Base-by-base conservation (phyloP, 2,329 filamentous ascomycete genomes). In the Sporothrix pallida region DNA sequence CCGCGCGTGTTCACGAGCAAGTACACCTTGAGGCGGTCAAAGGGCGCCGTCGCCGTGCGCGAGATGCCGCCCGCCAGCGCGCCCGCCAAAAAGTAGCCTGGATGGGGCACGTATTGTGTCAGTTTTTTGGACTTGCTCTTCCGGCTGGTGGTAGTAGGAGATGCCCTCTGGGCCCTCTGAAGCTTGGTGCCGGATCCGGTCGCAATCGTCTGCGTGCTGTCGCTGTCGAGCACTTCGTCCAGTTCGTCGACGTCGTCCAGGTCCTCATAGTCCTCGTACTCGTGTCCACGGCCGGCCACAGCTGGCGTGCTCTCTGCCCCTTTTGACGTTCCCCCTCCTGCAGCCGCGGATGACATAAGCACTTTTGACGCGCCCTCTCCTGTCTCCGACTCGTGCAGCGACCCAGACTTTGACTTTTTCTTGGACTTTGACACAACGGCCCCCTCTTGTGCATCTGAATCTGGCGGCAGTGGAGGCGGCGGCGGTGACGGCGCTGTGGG, bases 71-170 rank as follows among this genome's bases (percentile, higher is more conserved):
- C 96, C 81, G 95, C 94, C 81, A 97, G 87, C 83, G 94, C 96
- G 86, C 96, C 96, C 82, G 96, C 96, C 84, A 97, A 84, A 84
- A 98, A 99, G 85, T 98, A 99, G 88, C 96, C 96, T 97, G 92
- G 88, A 90, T 94, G 89, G 83, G 93, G 93, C 83, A 94, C 86
- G 86, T 92, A 87, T 81, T 86, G 85, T 82, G 88, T 90, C 86
- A 91, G 88, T 85, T 82, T 85, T 81, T 26, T 31, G 23, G 44
- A 37, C 70, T 56, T 72, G 23, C 9, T n/a, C 31, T 60, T 62
- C 56, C 48, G 48, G 2, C 37, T 42, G 17, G 23, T 15, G n/a
- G 52, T 56, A 2, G 46, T 13, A 48, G 46, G 15, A 48, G 10
- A 48, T 2, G 12, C 58, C 4, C 37, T 56, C 12, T 50, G 52